phyloP scores from a whole-genome alignment of 352 stramenopile genomes.

The Globisporangium acanthophoron region DNA sequence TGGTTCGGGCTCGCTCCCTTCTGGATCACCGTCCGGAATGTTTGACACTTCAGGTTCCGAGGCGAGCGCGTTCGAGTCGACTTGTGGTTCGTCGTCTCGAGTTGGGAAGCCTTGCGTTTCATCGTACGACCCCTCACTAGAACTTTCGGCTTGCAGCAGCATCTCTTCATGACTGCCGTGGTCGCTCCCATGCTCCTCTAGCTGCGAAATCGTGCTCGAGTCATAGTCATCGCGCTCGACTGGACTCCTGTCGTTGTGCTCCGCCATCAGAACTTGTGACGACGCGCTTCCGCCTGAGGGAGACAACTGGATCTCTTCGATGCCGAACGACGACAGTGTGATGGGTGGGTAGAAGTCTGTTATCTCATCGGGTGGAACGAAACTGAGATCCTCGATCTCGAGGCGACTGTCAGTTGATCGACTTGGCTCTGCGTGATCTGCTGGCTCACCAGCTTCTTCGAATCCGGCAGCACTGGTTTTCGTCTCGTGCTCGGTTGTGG shows the following conservation, averaged over 20 bases:
- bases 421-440: background rate
- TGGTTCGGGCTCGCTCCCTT: background rate
- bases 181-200: background rate
- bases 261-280: background rate
- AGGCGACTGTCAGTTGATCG: background rate
- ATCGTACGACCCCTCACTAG: background rate
- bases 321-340: slow-evolving; percentile 38
- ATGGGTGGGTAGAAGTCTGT: slow-evolving; percentile 24
- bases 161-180: background rate
- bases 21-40: background rate
- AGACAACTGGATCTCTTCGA: slow-evolving; percentile 38
- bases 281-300: slow-evolving; percentile 12
- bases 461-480: background rate
- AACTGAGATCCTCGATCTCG: background rate
- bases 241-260: background rate
- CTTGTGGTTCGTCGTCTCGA: background rate
- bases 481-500: background rate
- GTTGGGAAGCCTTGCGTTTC: background rate
- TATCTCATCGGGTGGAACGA: background rate
- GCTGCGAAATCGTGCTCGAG: background rate
- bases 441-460: background rate
- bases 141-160: background rate
- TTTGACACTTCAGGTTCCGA: background rate
- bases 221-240: background rate
- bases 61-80: background rate